Conservation (phyloP, 2,329 filamentous ascomycete species). For the Hypoxylon sp. region DNA sequence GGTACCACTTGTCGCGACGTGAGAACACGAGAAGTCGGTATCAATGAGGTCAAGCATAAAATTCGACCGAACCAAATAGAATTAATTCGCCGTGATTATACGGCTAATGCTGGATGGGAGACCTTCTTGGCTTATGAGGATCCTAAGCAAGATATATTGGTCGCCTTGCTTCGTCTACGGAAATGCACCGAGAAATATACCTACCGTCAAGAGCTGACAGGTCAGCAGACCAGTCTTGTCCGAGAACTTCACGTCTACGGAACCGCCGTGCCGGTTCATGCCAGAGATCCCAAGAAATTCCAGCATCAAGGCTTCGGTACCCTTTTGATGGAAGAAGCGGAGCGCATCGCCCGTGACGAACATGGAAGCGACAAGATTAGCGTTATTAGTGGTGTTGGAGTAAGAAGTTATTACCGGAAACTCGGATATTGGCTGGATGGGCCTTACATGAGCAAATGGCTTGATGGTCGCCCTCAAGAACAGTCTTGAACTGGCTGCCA, state of each 20-base stretch:
- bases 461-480: constrained; percentile 56
- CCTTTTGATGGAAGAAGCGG: constrained; percentile 95
- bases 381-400: constrained; percentile 97
- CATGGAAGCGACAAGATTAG: constrained; percentile 94
- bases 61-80: constrained; percentile 96
- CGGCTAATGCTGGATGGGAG: constrained; percentile 96
- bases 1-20: constrained; percentile 97
- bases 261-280: constrained; percentile 95
- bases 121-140: constrained; percentile 98
- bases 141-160: constrained; percentile 96
- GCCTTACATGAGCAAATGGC: constrained; percentile 79
- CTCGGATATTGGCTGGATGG: constrained; percentile 95
- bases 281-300: constrained; percentile 93
- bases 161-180: constrained; percentile 85
- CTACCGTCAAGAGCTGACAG: constrained; percentile 84
- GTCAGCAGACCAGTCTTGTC: constrained; percentile 90
- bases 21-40: constrained; percentile 92
- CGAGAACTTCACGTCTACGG: constrained; percentile 97
- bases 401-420: constrained; percentile 92
- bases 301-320: constrained; percentile 98
- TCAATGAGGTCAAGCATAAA: constrained; percentile 99
- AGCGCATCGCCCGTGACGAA: constrained; percentile 92
- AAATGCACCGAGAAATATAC: constrained; percentile 94
- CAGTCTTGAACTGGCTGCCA: no score
- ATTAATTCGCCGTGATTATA: constrained; percentile 91